These are phyloP conservation scores for Chaetoceros muelleri DNA, from an alignment of 108 stramenopile genomes.

Conservation along the genomic window DNA sequence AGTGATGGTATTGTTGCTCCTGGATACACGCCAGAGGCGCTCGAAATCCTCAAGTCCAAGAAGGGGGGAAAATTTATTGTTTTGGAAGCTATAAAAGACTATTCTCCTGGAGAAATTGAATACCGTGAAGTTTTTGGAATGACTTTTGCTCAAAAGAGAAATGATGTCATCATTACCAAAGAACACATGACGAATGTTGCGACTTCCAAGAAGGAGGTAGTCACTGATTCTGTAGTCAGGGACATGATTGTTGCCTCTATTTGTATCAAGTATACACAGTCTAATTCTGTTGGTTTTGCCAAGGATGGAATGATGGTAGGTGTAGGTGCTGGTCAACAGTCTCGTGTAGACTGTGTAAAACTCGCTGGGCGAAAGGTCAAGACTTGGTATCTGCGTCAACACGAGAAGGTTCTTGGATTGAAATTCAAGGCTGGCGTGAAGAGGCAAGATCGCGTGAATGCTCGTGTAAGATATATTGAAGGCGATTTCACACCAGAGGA, in stretches of 20 bases:
- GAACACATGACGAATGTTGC: conserved; percentile 65
- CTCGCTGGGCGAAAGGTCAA: conserved; percentile 95
- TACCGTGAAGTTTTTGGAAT: conserved; percentile 98
- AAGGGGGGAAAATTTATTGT: conserved; percentile 98
- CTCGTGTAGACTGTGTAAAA: conserved; percentile 98
- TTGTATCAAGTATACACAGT: conserved; percentile 98
- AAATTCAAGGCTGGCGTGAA: conserved; percentile 92
- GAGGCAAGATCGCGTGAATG: conserved; percentile 97
- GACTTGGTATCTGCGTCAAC: conserved; percentile 96
- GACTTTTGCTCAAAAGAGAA: conserved; percentile 93
- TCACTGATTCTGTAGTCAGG: conserved; percentile 83
- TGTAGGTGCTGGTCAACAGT: conserved; percentile 99
- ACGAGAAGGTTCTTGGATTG: conserved; percentile 92
- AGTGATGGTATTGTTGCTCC: conserved; percentile 99
- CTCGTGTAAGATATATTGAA: conserved; percentile 97
- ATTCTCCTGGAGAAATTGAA: conserved; percentile 76
- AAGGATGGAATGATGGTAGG: conserved; percentile 98
- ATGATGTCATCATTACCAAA: conserved; percentile 71
- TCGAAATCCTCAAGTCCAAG: conserved; percentile 90
- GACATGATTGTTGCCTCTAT: conserved; percentile 95
- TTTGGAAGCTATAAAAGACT: conserved; percentile 80
- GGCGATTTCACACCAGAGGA: conserved; percentile 94
- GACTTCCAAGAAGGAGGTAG: conserved; percentile 35
- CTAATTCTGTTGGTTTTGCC: conserved; percentile 94
- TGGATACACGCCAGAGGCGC: conserved; percentile 90